Conservation (phyloP, 306 rosid genomes). For the Lagenaria siceraria region DNA sequence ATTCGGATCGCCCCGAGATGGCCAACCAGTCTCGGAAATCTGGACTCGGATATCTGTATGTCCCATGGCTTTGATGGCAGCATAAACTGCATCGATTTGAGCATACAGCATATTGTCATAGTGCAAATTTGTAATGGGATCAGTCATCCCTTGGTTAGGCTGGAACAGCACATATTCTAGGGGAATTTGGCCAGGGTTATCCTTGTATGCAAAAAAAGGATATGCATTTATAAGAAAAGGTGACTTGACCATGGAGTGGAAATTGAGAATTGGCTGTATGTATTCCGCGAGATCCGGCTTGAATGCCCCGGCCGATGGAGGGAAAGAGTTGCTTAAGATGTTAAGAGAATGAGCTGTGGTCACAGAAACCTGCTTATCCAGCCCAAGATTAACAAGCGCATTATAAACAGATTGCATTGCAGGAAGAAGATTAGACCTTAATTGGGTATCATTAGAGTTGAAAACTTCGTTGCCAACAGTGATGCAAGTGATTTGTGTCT, state of each 20-base stretch:
- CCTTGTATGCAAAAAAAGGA: conserved; percentile 76
- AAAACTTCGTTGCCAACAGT: conserved; percentile 67
- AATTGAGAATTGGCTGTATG: conserved; percentile 45
- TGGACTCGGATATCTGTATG: conserved; percentile 45
- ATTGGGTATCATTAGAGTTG: conserved; percentile 25
- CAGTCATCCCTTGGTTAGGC: conserved; percentile 57
- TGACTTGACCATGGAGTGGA: conserved; percentile 40
- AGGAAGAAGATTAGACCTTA: conserved; percentile 38
- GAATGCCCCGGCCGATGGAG: conserved; percentile 64
- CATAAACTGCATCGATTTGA: conserved; percentile 74
- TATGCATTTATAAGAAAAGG: conserved; percentile 71
- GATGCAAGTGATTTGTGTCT: conserved; percentile 54
- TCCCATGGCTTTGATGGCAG: conserved; percentile 63
- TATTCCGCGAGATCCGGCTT: conserved; percentile 31
- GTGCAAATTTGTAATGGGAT: conserved; percentile 50
- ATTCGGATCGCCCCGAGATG: conserved; percentile 57
- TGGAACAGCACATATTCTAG: conserved; percentile 54
- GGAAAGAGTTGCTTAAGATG: conserved; percentile 39
- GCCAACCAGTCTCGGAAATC: conserved; percentile 92
- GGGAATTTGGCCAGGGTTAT: conserved; percentile 33
- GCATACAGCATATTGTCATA: conserved; percentile 88
- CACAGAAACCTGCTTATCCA: conserved; percentile 37
- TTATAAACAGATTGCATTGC: conserved; percentile 56
- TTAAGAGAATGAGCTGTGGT: conserved; percentile 62
- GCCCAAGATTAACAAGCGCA: conserved; percentile 47